Conservation (phyloP, 805 yeast species). For the Wickerhamiella sorbophila region DNA sequence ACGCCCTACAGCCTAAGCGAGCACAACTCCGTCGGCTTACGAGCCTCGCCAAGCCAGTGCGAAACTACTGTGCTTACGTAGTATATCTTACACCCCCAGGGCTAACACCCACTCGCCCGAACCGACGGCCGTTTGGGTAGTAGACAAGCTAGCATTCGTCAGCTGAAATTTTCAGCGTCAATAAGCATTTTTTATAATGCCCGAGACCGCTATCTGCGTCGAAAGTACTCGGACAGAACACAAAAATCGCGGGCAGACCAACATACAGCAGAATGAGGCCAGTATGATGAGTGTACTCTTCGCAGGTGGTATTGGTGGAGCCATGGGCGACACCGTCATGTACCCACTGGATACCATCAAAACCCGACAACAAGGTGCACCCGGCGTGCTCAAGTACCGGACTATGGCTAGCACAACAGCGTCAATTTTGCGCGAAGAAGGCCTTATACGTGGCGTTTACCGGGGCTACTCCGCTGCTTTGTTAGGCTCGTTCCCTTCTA, state of each 20-base stretch:
- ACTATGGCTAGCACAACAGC: slow-evolving; percentile 63
- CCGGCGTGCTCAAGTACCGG: slow-evolving; percentile 47
- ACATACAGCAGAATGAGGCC: slow-evolving; percentile 2
- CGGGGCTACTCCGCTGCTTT: slow-evolving; percentile 90
- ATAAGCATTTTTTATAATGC: background rate
- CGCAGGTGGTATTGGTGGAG: slow-evolving; percentile 94
- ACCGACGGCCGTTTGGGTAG: no score
- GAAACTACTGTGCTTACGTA: no score
- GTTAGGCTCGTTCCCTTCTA: slow-evolving; percentile 77
- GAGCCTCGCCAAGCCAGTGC: no score
- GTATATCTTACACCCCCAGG: no score
- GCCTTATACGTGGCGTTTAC: slow-evolving; percentile 68
- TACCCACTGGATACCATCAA: slow-evolving; percentile 94
- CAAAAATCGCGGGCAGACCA: background rate
- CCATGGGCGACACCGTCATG: slow-evolving; percentile 83
- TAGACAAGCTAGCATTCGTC: no score
- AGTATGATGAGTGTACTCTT: slow-evolving; percentile 31
- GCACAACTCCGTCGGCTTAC: no score
- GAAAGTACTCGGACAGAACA: background rate
- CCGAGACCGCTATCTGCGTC: background rate
- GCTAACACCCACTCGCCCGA: no score
- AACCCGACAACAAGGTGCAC: slow-evolving; percentile 94
- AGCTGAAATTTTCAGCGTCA: background rate
- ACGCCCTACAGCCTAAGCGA: no score
- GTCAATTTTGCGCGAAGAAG: slow-evolving; percentile 74